Base-by-base conservation (phyloP, 83 land plant species). In the Diphasiastrum complanatum region DNA sequence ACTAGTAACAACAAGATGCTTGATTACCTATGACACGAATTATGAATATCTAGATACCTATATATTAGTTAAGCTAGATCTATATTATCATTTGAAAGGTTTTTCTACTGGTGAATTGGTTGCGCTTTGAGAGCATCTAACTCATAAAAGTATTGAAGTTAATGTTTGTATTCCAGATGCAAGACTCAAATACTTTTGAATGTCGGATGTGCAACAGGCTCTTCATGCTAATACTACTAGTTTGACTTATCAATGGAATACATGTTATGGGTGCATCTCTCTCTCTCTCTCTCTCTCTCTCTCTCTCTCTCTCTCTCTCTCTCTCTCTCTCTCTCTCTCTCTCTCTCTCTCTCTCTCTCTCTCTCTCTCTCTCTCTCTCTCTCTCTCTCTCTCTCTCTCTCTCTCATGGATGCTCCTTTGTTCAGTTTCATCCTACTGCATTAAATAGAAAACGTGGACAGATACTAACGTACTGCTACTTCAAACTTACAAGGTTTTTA, bases 141-240 rank as follows among this genome's bases (percentile, higher is more conserved):
- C 87, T 11, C 79, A 86, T 50, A 83, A 73, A 19, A 86, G 87
- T 47, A 46, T 78, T 20, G 87, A 85, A 4, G 83, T 86, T 58
- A 87, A 86, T 69, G 87, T 86, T 22, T 86, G 92, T 52, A 86
- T 86, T 78, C 68, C 70, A 16, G 61, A 40, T 50, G 92, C 83
- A 76, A 67, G 92, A 37, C 45, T 32, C 12, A 80, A 77, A 67
- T 86, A 86, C 57, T 70, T 86, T 65, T 83, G 81, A 57, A 75
- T 80, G 61, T 87, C 87, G 31, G 92, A 86, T 54, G 92, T 86
- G 61, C 92, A 86, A 61, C 66, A 64, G 24, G 87, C 92, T 67
- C 85, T 86, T 51, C 92, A 86, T 83, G 92, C 92, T 5, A 86
- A 86, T 69, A 63, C 75, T 0, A 86, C 87, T 4, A 74, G 59